These are phyloP conservation scores for Strobilomyces echinocephalus DNA, from an alignment of 768 basidiomycete genomes.

Conservation along the genomic window DNA sequence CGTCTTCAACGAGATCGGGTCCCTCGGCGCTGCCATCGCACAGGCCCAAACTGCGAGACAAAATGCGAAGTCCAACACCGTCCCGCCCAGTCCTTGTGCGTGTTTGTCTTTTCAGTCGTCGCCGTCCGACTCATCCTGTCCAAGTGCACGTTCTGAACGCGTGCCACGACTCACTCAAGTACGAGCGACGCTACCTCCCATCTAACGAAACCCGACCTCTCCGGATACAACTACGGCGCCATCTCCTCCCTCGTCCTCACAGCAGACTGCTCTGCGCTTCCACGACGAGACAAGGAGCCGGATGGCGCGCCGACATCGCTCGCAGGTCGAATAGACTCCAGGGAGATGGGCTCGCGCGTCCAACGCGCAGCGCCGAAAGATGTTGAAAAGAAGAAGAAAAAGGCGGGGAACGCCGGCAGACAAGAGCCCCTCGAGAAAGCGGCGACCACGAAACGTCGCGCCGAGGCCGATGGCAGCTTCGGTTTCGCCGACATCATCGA, in stretches of 20 bases:
- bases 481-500: slow-evolving; percentile 91
- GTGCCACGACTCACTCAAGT: slow-evolving; percentile 67
- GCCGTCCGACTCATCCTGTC: slow-evolving; percentile 1
- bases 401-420: slow-evolving; percentile 49
- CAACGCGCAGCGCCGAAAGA: slow-evolving; percentile 80
- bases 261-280: slow-evolving; percentile 77
- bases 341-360: slow-evolving; percentile 92
- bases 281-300: slow-evolving; percentile 90
- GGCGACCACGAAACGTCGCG: slow-evolving; percentile 49
- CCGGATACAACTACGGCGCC: slow-evolving; percentile 92
- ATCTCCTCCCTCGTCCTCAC: slow-evolving; percentile 93
- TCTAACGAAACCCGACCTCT: slow-evolving; percentile 83
- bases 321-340: slow-evolving; percentile 81
- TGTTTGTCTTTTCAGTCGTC: neutral
- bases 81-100: slow-evolving; percentile 51
- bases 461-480: slow-evolving; percentile 55
- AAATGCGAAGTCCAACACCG: slow-evolving; percentile 55
- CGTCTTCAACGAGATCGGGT: slow-evolving; percentile 62
- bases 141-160: slow-evolving; percentile 52
- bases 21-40: slow-evolving; percentile 46
- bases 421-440: slow-evolving; percentile 58
- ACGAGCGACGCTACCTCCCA: slow-evolving; percentile 67
- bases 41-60: slow-evolving; percentile 56
- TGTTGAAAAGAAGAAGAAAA: slow-evolving; percentile 91
- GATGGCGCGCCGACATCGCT: slow-evolving; percentile 95